Evolutionary conservation across 352 stramenopile species (phyloP), one percentile per base, ranked within the genome.

Genomic region (Phytophthora litchii): DNA sequence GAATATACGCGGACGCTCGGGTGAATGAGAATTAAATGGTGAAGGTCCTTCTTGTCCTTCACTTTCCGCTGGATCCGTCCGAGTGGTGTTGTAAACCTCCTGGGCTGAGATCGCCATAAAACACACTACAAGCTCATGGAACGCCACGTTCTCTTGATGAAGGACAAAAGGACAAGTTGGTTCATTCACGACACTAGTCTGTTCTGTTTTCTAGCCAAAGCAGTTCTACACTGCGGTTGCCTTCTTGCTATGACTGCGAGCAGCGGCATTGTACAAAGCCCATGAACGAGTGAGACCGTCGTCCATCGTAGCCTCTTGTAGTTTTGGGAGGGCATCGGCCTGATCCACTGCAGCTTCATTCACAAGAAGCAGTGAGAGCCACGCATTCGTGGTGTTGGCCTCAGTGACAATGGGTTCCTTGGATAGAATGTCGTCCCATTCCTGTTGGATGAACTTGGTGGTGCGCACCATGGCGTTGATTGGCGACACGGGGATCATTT

Each of bases 401-500:
- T 60, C 40, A 14, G 54, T 67, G 19, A 93, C 73, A 44, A 88
- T 83, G 7, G 67, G 7, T 35, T 88, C 70, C 51, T 91, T 87
- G 23, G 75, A 72, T 14, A 93, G 53, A 6, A 93, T 68, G 25
- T 89, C 67, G 46, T 88, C 73, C 81, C 83, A 93, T 56, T 93
- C 83, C 50, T 93, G 50, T 54, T 86, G 65, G 16, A 89, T 62
- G 52, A 93, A 91, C 51, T 53, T 70, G 7, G 57, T 42, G 10
- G 79, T 84, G 40, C 83, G 83, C 41, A 87, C 79, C 31, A 84
- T 72, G 47, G 82, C 76, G 56, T 78, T 90, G 56, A 89, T 83
- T 0, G 83, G 80, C 13, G 80, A 87, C 31, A 89, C 72, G 0
- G 76, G 81, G 41, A 91, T 82, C 79, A 91, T 91, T 57, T 91